Conservation (phyloP, 306 rosid genomes). For the Casuarina cunninghamiana region DNA sequence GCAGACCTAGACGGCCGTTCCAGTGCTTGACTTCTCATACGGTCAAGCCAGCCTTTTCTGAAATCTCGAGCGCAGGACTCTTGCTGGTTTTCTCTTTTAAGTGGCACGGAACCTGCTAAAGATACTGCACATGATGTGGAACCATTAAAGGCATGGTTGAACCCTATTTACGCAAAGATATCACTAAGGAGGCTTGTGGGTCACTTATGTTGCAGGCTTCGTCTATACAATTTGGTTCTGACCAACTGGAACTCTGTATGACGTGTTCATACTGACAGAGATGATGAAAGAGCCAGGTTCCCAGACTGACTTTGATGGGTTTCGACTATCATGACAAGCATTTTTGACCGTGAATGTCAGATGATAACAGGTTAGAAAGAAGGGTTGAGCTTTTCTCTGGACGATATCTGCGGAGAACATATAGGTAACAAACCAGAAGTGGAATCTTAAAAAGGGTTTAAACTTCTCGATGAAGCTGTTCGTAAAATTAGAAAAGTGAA, state of each 20-base stretch:
- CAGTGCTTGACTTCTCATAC: conserved; percentile 7
- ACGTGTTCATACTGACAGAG: background rate
- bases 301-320: background rate
- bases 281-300: background rate
- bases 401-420: no score
- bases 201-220: background rate
- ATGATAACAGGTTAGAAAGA: background rate
- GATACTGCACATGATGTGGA: no score
- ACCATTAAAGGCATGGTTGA: no score
- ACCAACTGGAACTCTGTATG: background rate
- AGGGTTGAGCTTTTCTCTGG: no score
- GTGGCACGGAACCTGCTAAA: no score
- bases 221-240: background rate
- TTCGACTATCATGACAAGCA: background rate
- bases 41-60: conserved; percentile 29
- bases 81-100: no score
- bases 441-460: background rate
- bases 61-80: background rate
- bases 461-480: background rate
- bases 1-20: background rate
- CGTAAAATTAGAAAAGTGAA: background rate
- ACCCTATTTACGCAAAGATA: no score
- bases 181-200: background rate
- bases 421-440: no score
- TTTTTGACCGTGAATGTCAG: background rate